These are phyloP conservation scores for Sphaerostilbella broomeana DNA, from an alignment of 2,329 filamentous ascomycete species.

Conservation along the genomic window DNA sequence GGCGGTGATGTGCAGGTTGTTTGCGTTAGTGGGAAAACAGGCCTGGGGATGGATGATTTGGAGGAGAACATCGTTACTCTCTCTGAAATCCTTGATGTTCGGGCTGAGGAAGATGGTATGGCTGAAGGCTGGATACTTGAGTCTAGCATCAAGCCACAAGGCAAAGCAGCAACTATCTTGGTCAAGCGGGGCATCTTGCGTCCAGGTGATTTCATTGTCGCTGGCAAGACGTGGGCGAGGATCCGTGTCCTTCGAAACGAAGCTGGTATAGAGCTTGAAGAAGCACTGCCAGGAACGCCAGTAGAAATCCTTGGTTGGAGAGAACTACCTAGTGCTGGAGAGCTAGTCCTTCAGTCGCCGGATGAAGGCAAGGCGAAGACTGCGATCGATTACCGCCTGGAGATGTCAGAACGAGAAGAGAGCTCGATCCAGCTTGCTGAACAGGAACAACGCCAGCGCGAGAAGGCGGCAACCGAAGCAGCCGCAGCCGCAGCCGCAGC, in stretches of 20 bases:
- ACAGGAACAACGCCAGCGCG: constrained; percentile 55
- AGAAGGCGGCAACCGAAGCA: constrained; percentile 39
- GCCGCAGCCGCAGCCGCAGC: constrained; percentile 31
- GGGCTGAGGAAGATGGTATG: constrained; percentile 67
- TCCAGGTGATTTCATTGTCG: constrained; percentile 75
- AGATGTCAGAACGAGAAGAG: constrained; percentile 63
- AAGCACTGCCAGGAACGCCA: constrained; percentile 80
- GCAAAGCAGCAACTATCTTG: constrained; percentile 81
- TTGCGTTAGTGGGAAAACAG: constrained; percentile 87
- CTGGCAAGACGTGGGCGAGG: constrained; percentile 80
- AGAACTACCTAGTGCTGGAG: constrained; percentile 72
- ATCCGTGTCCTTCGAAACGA: constrained; percentile 83
- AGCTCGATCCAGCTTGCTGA: constrained; percentile 77
- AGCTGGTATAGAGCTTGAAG: constrained; percentile 61
- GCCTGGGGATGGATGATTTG: constrained; percentile 80
- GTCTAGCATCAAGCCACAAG: constrained; percentile 76
- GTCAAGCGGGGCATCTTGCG: constrained; percentile 81
- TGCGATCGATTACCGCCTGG: constrained; percentile 69
- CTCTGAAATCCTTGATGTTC: constrained; percentile 84
- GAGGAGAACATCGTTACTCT: constrained; percentile 85
- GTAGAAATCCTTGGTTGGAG: constrained; percentile 95
- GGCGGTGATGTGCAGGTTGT: constrained; percentile 93
- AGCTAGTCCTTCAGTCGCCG: constrained; percentile 76
- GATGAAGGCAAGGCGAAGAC: constrained; percentile 72
- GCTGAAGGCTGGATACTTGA: constrained; percentile 94